These are phyloP conservation scores for Colletotrichum viniferum DNA, from an alignment of 2,329 filamentous ascomycete genomes.

Conservation along the genomic window DNA sequence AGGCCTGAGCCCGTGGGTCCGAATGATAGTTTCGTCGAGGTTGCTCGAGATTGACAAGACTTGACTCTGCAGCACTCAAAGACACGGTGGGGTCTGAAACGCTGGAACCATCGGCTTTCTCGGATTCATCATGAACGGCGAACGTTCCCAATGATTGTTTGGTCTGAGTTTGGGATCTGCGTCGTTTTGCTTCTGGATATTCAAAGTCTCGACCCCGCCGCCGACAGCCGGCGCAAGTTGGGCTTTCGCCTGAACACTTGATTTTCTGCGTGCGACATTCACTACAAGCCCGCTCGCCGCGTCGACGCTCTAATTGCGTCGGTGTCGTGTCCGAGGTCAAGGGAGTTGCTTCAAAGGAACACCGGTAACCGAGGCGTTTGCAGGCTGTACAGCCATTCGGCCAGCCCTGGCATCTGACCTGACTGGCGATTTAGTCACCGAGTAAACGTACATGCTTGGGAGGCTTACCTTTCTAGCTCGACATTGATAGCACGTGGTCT, in stretches of 20 bases:
- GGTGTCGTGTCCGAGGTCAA: background rate
- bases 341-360: background rate
- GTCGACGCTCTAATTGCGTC: background rate
- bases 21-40: background rate
- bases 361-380: background rate
- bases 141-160: background rate
- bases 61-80: background rate
- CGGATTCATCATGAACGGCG: background rate
- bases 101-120: background rate
- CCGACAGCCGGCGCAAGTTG: background rate
- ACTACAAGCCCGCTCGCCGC: background rate
- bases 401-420: conserved; percentile 1
- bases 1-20: background rate
- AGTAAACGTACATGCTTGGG: background rate
- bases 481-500: background rate
- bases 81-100: background rate
- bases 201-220: background rate
- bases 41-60: background rate
- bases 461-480: background rate
- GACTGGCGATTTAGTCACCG: background rate
- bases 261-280: background rate
- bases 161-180: background rate
- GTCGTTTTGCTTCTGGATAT: background rate
- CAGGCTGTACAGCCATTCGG: background rate
- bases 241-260: background rate